A percentile compares a stretch with the other conserved stretches of the same genome.
Conservation (phyloP, 2,329 filamentous ascomycete genomes). For the Trichoderma sp. region DNA sequence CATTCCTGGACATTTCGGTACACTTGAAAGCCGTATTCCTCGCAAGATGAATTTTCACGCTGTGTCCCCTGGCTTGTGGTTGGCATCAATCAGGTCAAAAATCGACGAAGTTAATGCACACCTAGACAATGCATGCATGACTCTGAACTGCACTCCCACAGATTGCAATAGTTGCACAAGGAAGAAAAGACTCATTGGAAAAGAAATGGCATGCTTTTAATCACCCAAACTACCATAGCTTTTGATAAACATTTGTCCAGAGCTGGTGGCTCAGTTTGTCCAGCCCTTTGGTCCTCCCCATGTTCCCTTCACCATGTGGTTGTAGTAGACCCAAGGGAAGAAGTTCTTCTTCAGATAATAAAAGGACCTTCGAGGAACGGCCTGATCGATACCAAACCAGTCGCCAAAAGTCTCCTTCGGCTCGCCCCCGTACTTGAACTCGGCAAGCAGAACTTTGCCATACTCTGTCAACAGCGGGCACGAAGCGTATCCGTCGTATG, state of each 20-base stretch:
- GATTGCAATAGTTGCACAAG: neutral
- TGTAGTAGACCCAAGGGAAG: slow-evolving; percentile 67
- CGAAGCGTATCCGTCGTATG: slow-evolving; percentile 59
- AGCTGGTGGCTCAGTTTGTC: slow-evolving; percentile 29
- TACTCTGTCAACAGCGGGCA: slow-evolving; percentile 59
- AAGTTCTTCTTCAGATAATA: slow-evolving; percentile 68
- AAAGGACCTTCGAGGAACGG: slow-evolving; percentile 56
- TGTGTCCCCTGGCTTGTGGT: no score
- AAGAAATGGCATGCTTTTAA: neutral
- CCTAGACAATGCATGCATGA: neutral
- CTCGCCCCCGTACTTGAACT: slow-evolving; percentile 65
- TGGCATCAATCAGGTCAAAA: no score
- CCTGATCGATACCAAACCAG: slow-evolving; percentile 60
- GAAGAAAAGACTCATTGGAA: neutral
- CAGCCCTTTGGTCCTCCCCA: slow-evolving; percentile 64
- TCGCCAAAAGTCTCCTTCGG: slow-evolving; percentile 64
- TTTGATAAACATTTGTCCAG: neutral
- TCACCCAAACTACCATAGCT: neutral
- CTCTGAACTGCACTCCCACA: neutral
- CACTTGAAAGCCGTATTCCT: no score
- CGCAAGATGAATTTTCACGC: no score
- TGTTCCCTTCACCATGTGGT: slow-evolving; percentile 61
- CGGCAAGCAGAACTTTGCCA: slow-evolving; percentile 64
- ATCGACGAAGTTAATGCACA: no score
- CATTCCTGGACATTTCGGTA: no score